A percentile compares a stretch with the other conserved stretches of the same genome.
Evolutionary conservation across 192 early-diverging fungal species (phyloP).

Genomic region (Entophlyctis luteolus): DNA sequence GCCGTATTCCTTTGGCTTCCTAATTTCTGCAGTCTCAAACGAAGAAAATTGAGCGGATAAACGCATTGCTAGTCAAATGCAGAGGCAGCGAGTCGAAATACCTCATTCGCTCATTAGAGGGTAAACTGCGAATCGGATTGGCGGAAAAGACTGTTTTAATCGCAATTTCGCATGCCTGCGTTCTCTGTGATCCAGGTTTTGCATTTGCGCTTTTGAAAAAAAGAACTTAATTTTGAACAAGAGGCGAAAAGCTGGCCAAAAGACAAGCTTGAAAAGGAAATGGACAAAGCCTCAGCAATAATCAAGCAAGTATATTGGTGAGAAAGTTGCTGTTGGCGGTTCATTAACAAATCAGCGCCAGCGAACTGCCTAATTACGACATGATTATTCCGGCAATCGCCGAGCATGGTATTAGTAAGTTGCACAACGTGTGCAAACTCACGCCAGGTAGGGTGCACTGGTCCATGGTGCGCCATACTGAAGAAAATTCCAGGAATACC

Average conservation of each 20-base stretch:
- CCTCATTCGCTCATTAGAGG: conserved; percentile 82
- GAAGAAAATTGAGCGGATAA: conserved; percentile 73
- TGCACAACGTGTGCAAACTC: conserved; percentile 79
- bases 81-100: conserved; percentile 79
- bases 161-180: conserved; percentile 81
- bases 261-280: conserved; percentile 42
- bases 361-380: conserved; percentile 91
- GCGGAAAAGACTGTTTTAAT: conserved; percentile 89
- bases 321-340: neutral
- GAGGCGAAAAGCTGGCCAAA: conserved; percentile 37
- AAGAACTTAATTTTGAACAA: neutral
- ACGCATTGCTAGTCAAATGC: conserved; percentile 70
- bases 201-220: conserved; percentile 9
- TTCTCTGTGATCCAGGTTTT: conserved; percentile 55
- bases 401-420: conserved; percentile 63
- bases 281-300: conserved; percentile 48
- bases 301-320: conserved; percentile 70
- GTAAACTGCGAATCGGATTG: conserved; percentile 92
- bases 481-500: conserved; percentile 65
- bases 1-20: too few relatives aligned
- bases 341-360: conserved; percentile 24
- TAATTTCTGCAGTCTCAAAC: conserved; percentile 68
- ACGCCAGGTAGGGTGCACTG: conserved; percentile 62
- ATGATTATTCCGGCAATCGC: conserved; percentile 83
- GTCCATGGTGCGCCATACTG: neutral